Evolutionary conservation across 1,284 basidiomycete genomes (phyloP), one percentile per base, ranked within the genome.

Genomic region (Moesziomyces parantarcticus): DNA sequence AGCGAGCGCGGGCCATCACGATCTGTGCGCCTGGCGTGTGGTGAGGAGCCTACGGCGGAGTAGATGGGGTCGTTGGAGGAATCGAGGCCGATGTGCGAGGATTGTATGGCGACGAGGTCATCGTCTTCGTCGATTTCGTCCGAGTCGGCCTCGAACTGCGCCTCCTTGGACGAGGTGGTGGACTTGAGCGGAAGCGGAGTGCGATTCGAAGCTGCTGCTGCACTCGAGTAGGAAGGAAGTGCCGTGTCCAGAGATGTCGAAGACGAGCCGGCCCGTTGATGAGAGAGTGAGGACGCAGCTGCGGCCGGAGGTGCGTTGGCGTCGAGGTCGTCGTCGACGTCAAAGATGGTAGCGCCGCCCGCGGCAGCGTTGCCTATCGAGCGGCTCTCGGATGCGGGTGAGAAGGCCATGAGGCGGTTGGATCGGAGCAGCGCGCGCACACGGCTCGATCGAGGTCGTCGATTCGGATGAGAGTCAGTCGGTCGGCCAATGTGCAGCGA

Each of bases 111-210:
- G 7, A 69, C 60, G 23, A 66, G 32, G 25, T 65, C 59, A 34
- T 49, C 58, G 14, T 45, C 70, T 34, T 76, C 78, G 34, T 77
- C 65, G 14, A 82, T 73, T 11, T 65, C 76, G 55, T 85, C 84
- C 10, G 76, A 71, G 58, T 85, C 84, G 3, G 75, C 71, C 26
- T 85, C 85, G 70, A 79, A 85, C 29, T 81, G 72, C 2, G 80
- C 80, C 65, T 85, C 85, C 48, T 84, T 76, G 3, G 79, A 81
- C 1, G 81, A 63, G 14, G 65, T 55, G 20, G 76, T 77, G 2
- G 78, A 84, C n/a, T 76, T 78, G 32, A 82, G 49, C 14, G 58
- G 67, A 1, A 71, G 58, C 10, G 73, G 56, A 18, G 63, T 22
- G 14, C 69, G 69, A 3, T 23, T 29, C 3, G 29, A 32, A 13